A percentile compares a stretch with the other conserved stretches of the same genome.
Evolutionary conservation across 306 rosid species (phyloP).

Genomic region (Lupinus albus): DNA sequence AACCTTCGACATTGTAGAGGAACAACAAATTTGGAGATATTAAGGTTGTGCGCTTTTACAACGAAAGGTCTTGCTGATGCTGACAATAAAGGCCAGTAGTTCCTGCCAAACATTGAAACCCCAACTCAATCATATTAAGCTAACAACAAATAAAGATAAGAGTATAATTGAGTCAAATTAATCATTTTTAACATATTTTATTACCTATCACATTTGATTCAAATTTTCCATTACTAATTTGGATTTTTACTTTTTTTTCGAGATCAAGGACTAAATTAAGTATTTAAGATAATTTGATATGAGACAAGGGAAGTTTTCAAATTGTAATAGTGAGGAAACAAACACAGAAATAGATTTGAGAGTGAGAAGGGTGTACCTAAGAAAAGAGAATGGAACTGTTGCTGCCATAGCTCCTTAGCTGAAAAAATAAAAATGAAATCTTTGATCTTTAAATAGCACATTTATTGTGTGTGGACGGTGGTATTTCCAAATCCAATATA

Average conservation of each 20-base stretch:
- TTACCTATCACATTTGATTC: no score
- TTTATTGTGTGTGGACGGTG: constrained; percentile 12
- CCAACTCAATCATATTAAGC: no score
- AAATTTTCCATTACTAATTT: no score
- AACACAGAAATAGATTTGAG: no score
- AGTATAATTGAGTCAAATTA: no score
- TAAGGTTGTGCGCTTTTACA: constrained; percentile 46
- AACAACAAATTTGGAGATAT: constrained; percentile 46
- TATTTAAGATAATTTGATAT: background rate
- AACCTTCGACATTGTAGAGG: constrained; percentile 57
- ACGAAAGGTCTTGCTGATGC: constrained; percentile 54
- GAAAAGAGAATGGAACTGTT: constrained; percentile 47
- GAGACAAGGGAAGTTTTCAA: no score
- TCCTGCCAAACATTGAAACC: no score
- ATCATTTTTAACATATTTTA: no score
- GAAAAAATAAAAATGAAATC: background rate
- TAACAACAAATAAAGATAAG: no score
- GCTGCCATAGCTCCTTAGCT: constrained; percentile 55
- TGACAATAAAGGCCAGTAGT: constrained; percentile 39
- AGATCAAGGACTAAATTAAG: no score
- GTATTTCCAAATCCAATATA: background rate
- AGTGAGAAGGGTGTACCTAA: constrained; percentile 45
- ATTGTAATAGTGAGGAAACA: no score
- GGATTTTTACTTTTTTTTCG: no score
- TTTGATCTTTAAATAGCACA: background rate